Evolutionary conservation across 257 asterid species (phyloP).

Genomic region (Nicotiana knightiana): DNA sequence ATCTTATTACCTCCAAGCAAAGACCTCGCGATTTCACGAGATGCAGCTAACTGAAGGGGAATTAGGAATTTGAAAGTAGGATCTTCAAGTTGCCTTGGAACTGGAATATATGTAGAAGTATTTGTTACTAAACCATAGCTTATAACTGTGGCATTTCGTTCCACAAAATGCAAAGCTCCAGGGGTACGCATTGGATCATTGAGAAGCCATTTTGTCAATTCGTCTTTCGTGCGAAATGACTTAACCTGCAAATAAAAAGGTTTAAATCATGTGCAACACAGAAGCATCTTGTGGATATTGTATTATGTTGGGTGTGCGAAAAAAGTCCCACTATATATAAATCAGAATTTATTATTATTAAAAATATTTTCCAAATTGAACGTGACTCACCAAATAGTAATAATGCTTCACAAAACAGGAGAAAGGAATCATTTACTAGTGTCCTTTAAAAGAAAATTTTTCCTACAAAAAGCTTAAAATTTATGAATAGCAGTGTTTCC

Average conservation of each 20-base stretch:
- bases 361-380: background rate
- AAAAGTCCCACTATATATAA: too few species aligned
- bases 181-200: conserved; percentile 29
- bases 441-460: background rate
- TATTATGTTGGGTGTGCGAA: too few species aligned
- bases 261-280: too few species aligned
- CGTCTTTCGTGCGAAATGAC: conserved; percentile 31
- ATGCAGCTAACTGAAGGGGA: conserved; percentile 40
- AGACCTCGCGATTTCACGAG: conserved; percentile 34
- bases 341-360: background rate
- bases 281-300: too few species aligned
- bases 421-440: background rate
- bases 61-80: conserved; percentile 31
- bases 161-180: conserved; percentile 34
- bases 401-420: too few species aligned
- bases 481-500: too few species aligned
- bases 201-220: conserved; percentile 30
- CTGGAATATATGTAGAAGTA: conserved; percentile 18
- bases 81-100: conserved; percentile 32
- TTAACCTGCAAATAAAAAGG: conserved; percentile 20
- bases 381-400: background rate
- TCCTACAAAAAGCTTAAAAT: too few species aligned
- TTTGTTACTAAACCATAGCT: conserved; percentile 34
- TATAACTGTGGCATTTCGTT: conserved; percentile 21
- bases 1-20: conserved; percentile 27